Percentiles rank a stretch among this genome's conserved stretches.
Conservation (phyloP, 2,329 filamentous ascomycete genomes). For the Pestalotiopsis sp. region DNA sequence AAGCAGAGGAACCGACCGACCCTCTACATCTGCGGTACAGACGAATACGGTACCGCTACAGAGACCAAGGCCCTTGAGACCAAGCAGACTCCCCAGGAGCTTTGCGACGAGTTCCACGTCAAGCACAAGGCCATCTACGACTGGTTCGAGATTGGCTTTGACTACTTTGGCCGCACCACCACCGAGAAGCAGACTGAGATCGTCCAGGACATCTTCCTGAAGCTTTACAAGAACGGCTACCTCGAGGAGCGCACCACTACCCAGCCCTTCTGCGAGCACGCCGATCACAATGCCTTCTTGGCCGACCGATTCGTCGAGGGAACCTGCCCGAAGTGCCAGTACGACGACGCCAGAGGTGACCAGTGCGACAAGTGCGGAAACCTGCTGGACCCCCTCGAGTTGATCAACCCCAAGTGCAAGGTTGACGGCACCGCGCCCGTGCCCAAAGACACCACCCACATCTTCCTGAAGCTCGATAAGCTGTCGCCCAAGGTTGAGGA, state of each 20-base stretch:
- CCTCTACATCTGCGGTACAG: conserved; percentile 83
- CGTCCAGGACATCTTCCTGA: conserved; percentile 85
- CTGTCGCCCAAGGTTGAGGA: conserved; percentile 75
- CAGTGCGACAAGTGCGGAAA: conserved; percentile 32
- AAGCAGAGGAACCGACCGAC: conserved; percentile 79
- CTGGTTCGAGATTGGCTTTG: conserved; percentile 95
- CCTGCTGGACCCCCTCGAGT: conserved; percentile 40
- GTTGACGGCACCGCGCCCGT: conserved; percentile 83
- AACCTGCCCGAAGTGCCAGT: conserved; percentile 73
- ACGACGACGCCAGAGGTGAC: conserved; percentile 61
- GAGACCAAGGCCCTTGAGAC: conserved; percentile 95
- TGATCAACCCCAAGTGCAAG: conserved; percentile 89
- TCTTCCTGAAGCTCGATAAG: conserved; percentile 85
- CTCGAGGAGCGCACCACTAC: conserved; percentile 84
- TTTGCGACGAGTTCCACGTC: conserved; percentile 91
- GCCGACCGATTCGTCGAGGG: conserved; percentile 88
- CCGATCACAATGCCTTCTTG: conserved; percentile 70
- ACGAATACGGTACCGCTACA: conserved; percentile 95
- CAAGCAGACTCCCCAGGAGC: conserved; percentile 71
- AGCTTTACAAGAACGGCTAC: conserved; percentile 86
- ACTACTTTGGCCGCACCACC: conserved; percentile 92
- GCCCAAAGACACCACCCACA: conserved; percentile 81
- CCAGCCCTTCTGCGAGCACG: conserved; percentile 81
- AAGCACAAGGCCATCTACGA: conserved; percentile 79
- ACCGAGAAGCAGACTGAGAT: conserved; percentile 89